Evolutionary conservation across 176 grass and related monocot genomes (phyloP), one percentile per base, ranked within the genome.

Genomic region (Carex kokanica): DNA sequence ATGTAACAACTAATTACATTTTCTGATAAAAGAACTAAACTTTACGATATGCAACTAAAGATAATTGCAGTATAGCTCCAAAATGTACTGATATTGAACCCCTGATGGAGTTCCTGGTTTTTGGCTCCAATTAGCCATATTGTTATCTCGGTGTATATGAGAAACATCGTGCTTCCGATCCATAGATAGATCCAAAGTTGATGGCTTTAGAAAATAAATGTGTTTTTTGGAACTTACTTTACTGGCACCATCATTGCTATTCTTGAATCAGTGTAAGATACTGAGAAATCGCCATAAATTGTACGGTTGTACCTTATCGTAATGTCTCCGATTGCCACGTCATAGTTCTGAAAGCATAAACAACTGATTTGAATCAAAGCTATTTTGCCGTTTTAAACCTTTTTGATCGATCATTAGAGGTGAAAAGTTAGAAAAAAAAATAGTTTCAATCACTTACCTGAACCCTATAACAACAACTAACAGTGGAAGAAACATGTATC

Each of bases 131-230:
- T 15, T 9, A 88, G 25, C 69, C 86, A 93, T 62, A 93, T 61
- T 0, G 90, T 74, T 61, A 86, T 4, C 12, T 67, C 74, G 7
- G 91, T 93, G 45, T 78, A 88, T 27, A 93, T n/a, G 14, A 90
- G 62, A 38, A 90, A 49, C 1, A 11, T 32, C 25, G 88, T 64
- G 5, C 36, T 88, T 21, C 11, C 86, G 62, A 93, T 45, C 86
- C 88, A 93, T 56, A 88, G 25, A n/a, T 58, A 88, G 25, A n/a
- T 58, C 38, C 18, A 72, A 1, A 0, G 83, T 86, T 16, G 91
- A 64, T 64, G 87, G 92, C 74, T 91, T 91, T 27, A 91, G 24
- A 89, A 89, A 58, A 91, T 74, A 84, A 81, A 94, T 0, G 79
- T 55, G 31, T 86, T 87, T 45, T 78, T 89, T 5, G 49, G 57